Conservation (phyloP, 768 basidiomycete species). For the Mycena rosella region DNA sequence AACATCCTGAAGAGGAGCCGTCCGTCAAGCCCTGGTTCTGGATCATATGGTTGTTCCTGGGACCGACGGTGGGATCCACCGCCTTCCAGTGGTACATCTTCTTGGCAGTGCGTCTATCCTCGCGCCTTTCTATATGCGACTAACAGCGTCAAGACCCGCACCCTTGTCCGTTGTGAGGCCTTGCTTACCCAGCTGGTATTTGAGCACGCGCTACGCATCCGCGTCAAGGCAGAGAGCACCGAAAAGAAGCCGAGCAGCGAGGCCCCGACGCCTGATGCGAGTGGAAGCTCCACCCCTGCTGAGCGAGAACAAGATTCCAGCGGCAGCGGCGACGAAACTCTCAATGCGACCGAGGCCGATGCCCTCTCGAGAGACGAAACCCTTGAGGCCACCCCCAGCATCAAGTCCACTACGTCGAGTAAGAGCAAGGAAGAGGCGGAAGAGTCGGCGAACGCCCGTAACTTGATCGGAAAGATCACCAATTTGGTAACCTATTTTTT, state of each 20-base stretch:
- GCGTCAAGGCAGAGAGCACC: slow-evolving; percentile 64
- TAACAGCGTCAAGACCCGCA: slow-evolving; percentile 61
- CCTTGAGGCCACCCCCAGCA: slow-evolving; percentile 32
- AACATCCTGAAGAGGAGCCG: slow-evolving; percentile 62
- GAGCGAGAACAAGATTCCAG: slow-evolving; percentile 24
- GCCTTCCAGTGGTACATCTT: slow-evolving; percentile 70
- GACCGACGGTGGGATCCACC: slow-evolving; percentile 58
- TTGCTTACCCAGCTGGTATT: slow-evolving; percentile 58
- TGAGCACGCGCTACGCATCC: slow-evolving; percentile 70
- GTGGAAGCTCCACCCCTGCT: slow-evolving; percentile 17
- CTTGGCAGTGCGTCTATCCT: slow-evolving; percentile 49
- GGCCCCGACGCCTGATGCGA: slow-evolving; percentile 27
- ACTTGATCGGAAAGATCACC: slow-evolving; percentile 81
- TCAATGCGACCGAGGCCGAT: slow-evolving; percentile 16
- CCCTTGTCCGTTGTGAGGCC: slow-evolving; percentile 65
- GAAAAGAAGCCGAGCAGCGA: slow-evolving; percentile 29
- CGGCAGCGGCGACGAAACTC: slow-evolving; percentile 31
- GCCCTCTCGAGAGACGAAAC: slow-evolving; percentile 30
- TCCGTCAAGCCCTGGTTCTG: slow-evolving; percentile 77
- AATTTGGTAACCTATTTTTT: too few species aligned
- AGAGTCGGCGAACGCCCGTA: slow-evolving; percentile 44
- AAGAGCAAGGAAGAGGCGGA: slow-evolving; percentile 33
- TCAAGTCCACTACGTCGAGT: slow-evolving; percentile 35
- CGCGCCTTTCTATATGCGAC: slow-evolving; percentile 40
- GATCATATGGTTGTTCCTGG: slow-evolving; percentile 66